Evolutionary conservation across 148 eudicot species (phyloP).

Genomic region (Suaeda aralocaspica): DNA sequence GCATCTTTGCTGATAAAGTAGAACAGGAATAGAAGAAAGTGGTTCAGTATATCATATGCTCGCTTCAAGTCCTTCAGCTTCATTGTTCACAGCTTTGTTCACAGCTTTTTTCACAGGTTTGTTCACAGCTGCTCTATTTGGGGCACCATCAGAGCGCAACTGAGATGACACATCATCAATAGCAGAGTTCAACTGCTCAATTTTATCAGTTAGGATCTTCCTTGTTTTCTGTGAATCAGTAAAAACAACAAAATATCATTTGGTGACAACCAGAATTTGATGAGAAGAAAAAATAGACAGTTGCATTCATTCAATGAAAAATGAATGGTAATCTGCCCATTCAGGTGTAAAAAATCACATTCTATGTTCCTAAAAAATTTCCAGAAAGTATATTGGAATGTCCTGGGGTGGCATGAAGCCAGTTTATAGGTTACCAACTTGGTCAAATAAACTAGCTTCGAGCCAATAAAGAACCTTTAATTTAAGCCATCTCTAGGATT

Average conservation of each 20-base stretch:
- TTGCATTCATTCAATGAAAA: background rate
- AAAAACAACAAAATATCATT: constrained; percentile 1
- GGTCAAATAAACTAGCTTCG: too few species aligned
- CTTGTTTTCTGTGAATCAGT: constrained; percentile 57
- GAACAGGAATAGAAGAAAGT: background rate
- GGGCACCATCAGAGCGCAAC: constrained; percentile 48
- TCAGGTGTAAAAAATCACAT: background rate
- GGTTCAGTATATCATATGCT: constrained; percentile 22
- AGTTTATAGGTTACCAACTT: too few species aligned
- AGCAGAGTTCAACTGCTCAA: constrained; percentile 78
- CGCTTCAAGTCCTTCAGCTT: constrained; percentile 56
- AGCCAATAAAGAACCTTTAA: too few species aligned
- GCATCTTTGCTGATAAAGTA: background rate
- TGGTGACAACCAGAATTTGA: background rate
- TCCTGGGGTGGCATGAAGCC: too few species aligned
- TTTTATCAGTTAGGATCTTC: constrained; percentile 64
- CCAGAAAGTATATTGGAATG: too few species aligned
- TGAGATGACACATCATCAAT: constrained; percentile 72
- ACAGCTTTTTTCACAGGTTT: too few species aligned
- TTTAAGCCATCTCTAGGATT: too few species aligned
- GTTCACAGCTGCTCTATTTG: constrained; percentile 46
- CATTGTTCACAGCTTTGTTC: constrained; percentile 46
- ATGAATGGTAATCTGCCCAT: background rate
- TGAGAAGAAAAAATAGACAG: background rate
- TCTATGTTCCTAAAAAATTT: too few species aligned